Base-by-base conservation (phyloP, 2,329 filamentous ascomycete species). In the Aspergillus fischeri region DNA sequence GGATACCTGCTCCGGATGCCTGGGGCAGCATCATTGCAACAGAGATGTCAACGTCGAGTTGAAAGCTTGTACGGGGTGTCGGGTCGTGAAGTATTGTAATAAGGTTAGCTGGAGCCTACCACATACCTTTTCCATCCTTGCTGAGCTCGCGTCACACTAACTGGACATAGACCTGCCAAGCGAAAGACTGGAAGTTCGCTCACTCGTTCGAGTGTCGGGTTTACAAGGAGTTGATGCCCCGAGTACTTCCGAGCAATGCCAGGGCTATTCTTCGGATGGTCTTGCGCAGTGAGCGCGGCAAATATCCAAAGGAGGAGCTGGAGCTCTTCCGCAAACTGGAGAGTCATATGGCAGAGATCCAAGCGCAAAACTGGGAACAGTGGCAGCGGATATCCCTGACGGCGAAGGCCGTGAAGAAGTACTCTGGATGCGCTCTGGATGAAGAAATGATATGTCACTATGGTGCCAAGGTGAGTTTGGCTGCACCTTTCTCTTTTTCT, bases 131-230 rank as follows among this genome's bases (percentile, higher is more conserved):
- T 35, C 28, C 25, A 3, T 49, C 52, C 35, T 6, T 56, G 6
- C 20, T 9, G 10, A 11, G 11, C 21, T 41, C 44, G 14, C 14
- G 24, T 35, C 44, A 9, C n/a, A 54, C 56, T 60, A 27, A 57
- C 41, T 41, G 25, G 3, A 17, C 2, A 49, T 20, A 86, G 82
- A 72, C 66, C 28, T 88, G 85, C 67, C 85, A 88, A 73, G 72
- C 75, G 47, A 76, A 78, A 63, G 80, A 84, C 27, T 88, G 85
- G 85, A 81, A 78, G 52, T 74, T 77, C 20, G 75, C 77, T 9
- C 85, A 88, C 72, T 85, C 84, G 54, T 70, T 80, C 56, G 84
- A 87, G 70, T 88, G 85, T 65, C 76, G 79, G 28, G 75, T 82
- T 6, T 80, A 82, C 53, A 74, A 75, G 47, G 69, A 70, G 8